Conservation (phyloP, 805 yeast species). For the fission yeast (Schizosaccharomyces pombe) region DNA sequence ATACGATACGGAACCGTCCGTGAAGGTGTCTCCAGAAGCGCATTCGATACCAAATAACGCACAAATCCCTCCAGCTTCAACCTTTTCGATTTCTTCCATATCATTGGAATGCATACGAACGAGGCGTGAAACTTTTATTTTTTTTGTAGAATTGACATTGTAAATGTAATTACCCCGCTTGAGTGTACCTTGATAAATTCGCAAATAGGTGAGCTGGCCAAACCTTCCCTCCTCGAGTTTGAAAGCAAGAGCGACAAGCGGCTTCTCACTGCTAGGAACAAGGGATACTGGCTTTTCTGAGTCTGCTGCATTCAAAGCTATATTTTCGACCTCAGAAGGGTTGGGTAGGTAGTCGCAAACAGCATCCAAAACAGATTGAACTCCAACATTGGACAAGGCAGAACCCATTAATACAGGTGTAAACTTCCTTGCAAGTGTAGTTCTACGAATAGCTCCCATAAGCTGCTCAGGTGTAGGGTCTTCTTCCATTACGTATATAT, state of each 20-base stretch:
- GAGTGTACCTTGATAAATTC: slow-evolving; percentile 90
- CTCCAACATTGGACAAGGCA: slow-evolving; percentile 87
- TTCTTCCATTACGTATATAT: slow-evolving; percentile 68
- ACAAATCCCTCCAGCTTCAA: slow-evolving; percentile 95
- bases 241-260: slow-evolving; percentile 94
- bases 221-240: slow-evolving; percentile 94
- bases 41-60: slow-evolving; percentile 98
- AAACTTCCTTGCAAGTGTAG: slow-evolving; percentile 85
- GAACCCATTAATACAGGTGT: slow-evolving; percentile 99
- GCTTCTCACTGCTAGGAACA: slow-evolving; percentile 46
- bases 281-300: slow-evolving; percentile 48
- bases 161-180: slow-evolving; percentile 74
- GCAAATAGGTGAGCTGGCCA: slow-evolving; percentile 89
- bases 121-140: slow-evolving; percentile 73
- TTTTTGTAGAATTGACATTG: slow-evolving; percentile 80
- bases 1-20: slow-evolving; percentile 55
- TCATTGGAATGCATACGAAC: slow-evolving; percentile 98
- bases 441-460: slow-evolving; percentile 69
- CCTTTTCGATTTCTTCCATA: slow-evolving; percentile 92
- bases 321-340: slow-evolving; percentile 80
- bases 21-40: slow-evolving; percentile 93
- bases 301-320: slow-evolving; percentile 48
- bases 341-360: slow-evolving; percentile 89
- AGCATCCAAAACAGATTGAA: slow-evolving; percentile 87
- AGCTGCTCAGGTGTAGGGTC: slow-evolving; percentile 72